phyloP scores from a whole-genome alignment of 345 rosid genomes.

The Gynandropsis gynandra region DNA sequence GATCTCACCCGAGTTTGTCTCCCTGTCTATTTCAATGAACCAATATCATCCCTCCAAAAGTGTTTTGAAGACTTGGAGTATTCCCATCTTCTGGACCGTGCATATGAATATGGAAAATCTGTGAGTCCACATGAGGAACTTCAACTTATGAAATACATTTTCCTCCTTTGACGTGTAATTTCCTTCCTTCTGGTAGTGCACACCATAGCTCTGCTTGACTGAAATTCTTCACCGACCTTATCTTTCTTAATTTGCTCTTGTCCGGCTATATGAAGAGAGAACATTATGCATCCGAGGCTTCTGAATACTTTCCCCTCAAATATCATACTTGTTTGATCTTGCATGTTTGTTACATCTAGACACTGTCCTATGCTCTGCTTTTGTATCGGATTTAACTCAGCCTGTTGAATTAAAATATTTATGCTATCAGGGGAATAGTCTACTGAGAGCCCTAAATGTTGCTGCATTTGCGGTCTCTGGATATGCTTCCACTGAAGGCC shows the following conservation, averaged over 20 bases:
- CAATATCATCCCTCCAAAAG: slow-evolving; percentile 94
- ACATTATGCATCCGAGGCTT: neutral
- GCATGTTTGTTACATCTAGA: slow-evolving; percentile 47
- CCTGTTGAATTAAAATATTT: slow-evolving; percentile 21
- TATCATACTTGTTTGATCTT: slow-evolving; percentile 37
- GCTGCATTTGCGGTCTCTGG: slow-evolving; percentile 98
- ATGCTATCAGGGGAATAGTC: slow-evolving; percentile 62
- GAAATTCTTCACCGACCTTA: too few relatives aligned
- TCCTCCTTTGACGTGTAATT: neutral
- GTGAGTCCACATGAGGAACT: slow-evolving; percentile 40
- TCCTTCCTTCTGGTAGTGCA: slow-evolving; percentile 13
- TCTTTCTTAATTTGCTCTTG: too few relatives aligned
- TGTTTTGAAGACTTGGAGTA: slow-evolving; percentile 96
- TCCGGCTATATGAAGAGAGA: too few relatives aligned
- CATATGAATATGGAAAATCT: slow-evolving; percentile 67
- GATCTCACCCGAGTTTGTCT: slow-evolving; percentile 96
- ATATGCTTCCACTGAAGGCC: slow-evolving; percentile 87
- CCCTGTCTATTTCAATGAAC: slow-evolving; percentile 97
- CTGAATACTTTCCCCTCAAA: neutral
- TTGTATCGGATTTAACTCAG: slow-evolving; percentile 11
- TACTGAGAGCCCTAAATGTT: slow-evolving; percentile 65
- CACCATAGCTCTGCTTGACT: neutral
- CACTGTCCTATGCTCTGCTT: neutral
- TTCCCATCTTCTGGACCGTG: slow-evolving; percentile 82
- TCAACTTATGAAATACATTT: slow-evolving; percentile 19